Percentiles rank a stretch among this genome's conserved stretches.
These are phyloP conservation scores for Candida berthetii DNA, from an alignment of 805 yeast species.

Conservation along the genomic window DNA sequence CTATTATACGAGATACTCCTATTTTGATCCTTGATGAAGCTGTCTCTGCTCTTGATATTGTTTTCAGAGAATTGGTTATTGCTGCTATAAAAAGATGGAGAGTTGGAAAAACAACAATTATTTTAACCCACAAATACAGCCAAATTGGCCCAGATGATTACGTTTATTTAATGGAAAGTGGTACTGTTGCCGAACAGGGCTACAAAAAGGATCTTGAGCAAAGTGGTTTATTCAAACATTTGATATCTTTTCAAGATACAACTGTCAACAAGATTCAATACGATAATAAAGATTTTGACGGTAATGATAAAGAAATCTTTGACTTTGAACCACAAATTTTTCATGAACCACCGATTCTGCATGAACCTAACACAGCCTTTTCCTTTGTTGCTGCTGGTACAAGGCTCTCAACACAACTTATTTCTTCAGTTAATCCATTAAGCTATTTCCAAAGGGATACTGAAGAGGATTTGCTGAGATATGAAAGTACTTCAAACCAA, in stretches of 20 bases:
- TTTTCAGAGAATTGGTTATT: conserved; percentile 39
- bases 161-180: conserved; percentile 55
- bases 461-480: conserved; percentile 4
- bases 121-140: conserved; percentile 71
- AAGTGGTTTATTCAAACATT: conserved; percentile 10
- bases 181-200: conserved; percentile 44
- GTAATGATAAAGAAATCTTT: neutral
- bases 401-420: conserved; percentile 12
- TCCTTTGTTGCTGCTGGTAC: neutral
- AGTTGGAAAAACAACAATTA: conserved; percentile 62
- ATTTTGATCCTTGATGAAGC: conserved; percentile 83
- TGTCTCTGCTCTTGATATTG: conserved; percentile 69
- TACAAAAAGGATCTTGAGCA: conserved; percentile 24
- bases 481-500: neutral
- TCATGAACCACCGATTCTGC: too few relatives aligned
- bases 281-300: neutral
- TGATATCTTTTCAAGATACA: conserved; percentile 12
- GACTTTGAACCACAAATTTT: neutral
- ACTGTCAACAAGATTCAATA: conserved; percentile 3
- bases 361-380: neutral
- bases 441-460: conserved; percentile 7
- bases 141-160: conserved; percentile 53
- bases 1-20: conserved; percentile 65
- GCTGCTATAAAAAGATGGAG: conserved; percentile 54
- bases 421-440: conserved; percentile 14